These are phyloP conservation scores for Crotalaria pallida DNA, from an alignment of 306 rosid species.

Conservation along the genomic window DNA sequence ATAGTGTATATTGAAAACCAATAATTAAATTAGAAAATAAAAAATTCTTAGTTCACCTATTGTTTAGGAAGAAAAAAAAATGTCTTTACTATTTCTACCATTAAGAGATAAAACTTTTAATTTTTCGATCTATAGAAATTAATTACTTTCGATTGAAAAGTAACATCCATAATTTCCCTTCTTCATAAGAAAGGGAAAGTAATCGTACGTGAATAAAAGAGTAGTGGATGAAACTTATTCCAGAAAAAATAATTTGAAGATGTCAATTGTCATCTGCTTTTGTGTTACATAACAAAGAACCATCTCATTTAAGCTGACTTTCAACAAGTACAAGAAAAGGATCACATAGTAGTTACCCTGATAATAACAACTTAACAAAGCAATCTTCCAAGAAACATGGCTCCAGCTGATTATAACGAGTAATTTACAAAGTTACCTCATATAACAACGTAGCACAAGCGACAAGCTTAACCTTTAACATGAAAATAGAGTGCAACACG, in stretches of 20 bases:
- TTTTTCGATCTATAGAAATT: background rate
- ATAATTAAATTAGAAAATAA: background rate
- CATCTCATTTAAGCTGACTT: conserved; percentile 18
- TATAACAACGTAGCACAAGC: background rate
- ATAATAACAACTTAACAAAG: too few relatives aligned
- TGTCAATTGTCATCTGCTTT: conserved; percentile 1
- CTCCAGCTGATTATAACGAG: too few relatives aligned
- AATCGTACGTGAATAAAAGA: background rate
- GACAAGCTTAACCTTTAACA: background rate
- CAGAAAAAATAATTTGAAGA: background rate
- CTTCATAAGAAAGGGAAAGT: background rate
- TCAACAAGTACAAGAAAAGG: conserved; percentile 28
- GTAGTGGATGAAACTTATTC: background rate
- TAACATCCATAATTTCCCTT: background rate
- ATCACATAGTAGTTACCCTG: too few relatives aligned
- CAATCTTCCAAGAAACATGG: too few relatives aligned
- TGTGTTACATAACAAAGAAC: background rate
- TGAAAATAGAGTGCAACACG: background rate
- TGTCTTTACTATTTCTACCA: background rate
- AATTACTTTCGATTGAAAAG: background rate
- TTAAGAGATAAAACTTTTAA: background rate
- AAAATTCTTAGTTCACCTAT: background rate
- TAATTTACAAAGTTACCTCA: background rate
- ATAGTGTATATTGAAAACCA: background rate
- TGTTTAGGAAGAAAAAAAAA: background rate